phyloP scores from a whole-genome alignment of 139 green algal species.

The Auxenochlorella pyrenoidosa region DNA sequence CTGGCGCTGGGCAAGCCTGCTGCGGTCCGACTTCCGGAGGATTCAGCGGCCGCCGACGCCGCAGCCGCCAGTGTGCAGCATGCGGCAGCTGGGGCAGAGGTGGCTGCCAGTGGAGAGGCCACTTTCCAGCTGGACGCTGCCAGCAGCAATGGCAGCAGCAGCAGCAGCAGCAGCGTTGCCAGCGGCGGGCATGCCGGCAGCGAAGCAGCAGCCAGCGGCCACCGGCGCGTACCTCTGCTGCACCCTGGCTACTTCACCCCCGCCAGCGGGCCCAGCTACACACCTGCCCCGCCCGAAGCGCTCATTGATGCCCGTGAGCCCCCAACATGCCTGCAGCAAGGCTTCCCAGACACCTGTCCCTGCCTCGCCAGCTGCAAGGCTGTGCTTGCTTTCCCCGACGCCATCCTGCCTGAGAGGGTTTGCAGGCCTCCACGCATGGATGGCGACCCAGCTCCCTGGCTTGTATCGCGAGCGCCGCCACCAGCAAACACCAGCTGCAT shows the following conservation, averaged over 20 bases:
- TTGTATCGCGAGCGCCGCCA: too few species aligned
- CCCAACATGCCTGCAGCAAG: too few species aligned
- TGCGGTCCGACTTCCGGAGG: too few species aligned
- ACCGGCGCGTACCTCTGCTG: background rate
- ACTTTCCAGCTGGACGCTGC: background rate
- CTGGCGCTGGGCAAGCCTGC: background rate
- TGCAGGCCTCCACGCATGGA: too few species aligned
- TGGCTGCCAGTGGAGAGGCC: background rate
- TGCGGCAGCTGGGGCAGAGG: background rate
- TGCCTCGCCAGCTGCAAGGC: background rate
- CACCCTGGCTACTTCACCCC: conserved; percentile 44
- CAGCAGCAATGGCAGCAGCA: background rate
- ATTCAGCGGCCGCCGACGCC: background rate
- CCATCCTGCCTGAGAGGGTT: background rate
- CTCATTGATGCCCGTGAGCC: conserved; percentile 36
- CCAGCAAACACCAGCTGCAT: too few species aligned
- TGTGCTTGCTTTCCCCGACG: background rate
- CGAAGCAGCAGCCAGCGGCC: background rate
- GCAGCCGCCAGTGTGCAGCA: background rate
- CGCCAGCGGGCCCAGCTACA: conserved; percentile 33
- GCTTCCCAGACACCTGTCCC: background rate
- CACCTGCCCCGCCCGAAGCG: conserved; percentile 45
- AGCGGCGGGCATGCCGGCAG: background rate
- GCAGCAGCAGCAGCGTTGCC: background rate
- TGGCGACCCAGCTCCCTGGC: too few species aligned